Percentiles rank a stretch among this genome's conserved stretches.
Conservation (phyloP, 495 filamentous ascomycete genomes). For the Aspergillus bertholletiae region DNA sequence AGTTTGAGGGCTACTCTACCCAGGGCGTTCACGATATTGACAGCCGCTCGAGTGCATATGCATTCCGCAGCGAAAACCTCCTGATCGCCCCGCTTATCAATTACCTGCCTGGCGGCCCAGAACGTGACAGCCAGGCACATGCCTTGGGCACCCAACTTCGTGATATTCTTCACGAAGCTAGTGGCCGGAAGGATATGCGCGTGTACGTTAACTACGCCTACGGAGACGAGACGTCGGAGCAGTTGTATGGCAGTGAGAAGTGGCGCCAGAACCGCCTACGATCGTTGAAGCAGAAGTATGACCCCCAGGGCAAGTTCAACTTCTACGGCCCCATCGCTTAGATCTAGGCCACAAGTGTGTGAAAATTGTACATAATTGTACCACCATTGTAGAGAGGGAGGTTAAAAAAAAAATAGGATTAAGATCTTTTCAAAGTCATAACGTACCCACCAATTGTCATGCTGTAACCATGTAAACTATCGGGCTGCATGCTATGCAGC, state of each 20-base stretch:
- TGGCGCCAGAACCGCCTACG: constrained; percentile 43
- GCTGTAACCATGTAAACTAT: too few relatives aligned
- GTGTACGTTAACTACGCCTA: constrained; percentile 61
- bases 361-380: too few relatives aligned
- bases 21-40: constrained; percentile 40
- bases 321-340: constrained; percentile 47
- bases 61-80: constrained; percentile 40
- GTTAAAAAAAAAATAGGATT: too few relatives aligned
- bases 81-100: constrained; percentile 41
- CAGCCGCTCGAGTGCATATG: constrained; percentile 35
- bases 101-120: constrained; percentile 27
- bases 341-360: too few relatives aligned
- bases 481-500: too few relatives aligned
- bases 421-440: too few relatives aligned
- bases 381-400: too few relatives aligned
- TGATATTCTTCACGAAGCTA: constrained; percentile 36
- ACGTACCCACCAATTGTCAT: too few relatives aligned
- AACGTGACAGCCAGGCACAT: constrained; percentile 25
- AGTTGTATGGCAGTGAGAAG: constrained; percentile 50
- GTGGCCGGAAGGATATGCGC: constrained; percentile 30
- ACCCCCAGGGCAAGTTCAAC: constrained; percentile 48
- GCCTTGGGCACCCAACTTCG: constrained; percentile 39
- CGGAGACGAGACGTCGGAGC: constrained; percentile 44
- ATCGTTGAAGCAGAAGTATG: constrained; percentile 53
- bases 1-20: constrained; percentile 53